Conservation (phyloP, 2,329 filamentous ascomycete genomes). For the Aspergillus sp. region DNA sequence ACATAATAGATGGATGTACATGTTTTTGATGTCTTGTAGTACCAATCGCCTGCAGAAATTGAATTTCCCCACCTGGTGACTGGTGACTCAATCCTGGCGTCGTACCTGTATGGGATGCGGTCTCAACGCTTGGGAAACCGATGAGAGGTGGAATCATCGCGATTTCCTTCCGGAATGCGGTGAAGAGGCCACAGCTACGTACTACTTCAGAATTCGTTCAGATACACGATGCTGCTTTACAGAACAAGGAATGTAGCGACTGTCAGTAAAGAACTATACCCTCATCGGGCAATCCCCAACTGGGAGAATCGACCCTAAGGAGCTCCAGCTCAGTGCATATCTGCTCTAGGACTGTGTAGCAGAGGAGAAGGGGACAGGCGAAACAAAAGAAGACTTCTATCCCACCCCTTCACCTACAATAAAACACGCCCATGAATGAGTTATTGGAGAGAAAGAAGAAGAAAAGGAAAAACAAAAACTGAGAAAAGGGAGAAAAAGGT, state of each 20-base stretch:
- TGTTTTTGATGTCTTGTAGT: no score
- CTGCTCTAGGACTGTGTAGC: conserved; percentile 61
- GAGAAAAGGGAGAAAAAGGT: conserved; percentile 19
- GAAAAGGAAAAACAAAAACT: conserved; percentile 17
- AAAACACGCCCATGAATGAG: conserved; percentile 58
- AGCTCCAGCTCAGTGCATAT: conserved; percentile 63
- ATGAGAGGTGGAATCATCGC: no score
- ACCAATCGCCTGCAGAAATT: no score
- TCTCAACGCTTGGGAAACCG: no score
- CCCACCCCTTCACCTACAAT: conserved; percentile 60
- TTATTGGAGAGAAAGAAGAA: conserved; percentile 40
- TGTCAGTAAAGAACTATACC: conserved; percentile 66
- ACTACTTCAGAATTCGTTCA: no score
- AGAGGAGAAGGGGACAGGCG: conserved; percentile 56
- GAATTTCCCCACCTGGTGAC: no score
- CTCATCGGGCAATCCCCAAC: conserved; percentile 47
- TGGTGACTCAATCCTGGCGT: no score
- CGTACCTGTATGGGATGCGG: no score
- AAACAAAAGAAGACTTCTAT: background rate
- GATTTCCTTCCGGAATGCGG: no score
- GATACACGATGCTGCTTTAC: no score
- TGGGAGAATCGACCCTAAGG: conserved; percentile 45
- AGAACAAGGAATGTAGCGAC: conserved; percentile 50
- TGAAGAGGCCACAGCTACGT: no score
- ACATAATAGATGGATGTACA: background rate